phyloP scores from a whole-genome alignment of 1,139 yeast species.

The Fermentozyma sake region DNA sequence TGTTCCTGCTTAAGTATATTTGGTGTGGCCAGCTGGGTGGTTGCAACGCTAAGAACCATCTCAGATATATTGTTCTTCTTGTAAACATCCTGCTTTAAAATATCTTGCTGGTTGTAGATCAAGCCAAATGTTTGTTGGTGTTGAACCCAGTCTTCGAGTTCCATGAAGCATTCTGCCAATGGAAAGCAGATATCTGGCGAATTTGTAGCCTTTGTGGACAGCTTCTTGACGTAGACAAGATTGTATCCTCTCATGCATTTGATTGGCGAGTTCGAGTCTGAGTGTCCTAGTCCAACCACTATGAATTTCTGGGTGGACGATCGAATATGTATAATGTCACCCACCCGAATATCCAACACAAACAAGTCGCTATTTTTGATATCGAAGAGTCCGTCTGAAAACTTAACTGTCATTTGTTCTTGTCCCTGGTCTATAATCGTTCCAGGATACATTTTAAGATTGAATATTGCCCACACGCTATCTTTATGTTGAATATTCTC shows the following conservation, averaged over 20 bases:
- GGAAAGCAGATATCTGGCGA: slow-evolving; percentile 12
- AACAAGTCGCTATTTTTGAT: slow-evolving; percentile 27
- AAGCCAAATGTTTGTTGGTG: slow-evolving; percentile 29
- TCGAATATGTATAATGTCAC: slow-evolving; percentile 24
- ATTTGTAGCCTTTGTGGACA: slow-evolving; percentile 12
- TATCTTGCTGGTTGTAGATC: slow-evolving; percentile 5
- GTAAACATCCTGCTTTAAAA: slow-evolving; percentile 4
- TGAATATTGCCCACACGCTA: slow-evolving; percentile 36
- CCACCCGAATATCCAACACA: slow-evolving; percentile 33
- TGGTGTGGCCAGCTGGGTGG: neutral
- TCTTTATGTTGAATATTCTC: slow-evolving; percentile 14
- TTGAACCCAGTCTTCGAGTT: slow-evolving; percentile 35
- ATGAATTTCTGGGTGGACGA: slow-evolving; percentile 20
- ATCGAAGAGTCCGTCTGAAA: slow-evolving; percentile 27
- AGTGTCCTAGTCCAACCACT: slow-evolving; percentile 41
- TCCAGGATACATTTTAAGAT: slow-evolving; percentile 36
- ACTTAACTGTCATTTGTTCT: slow-evolving; percentile 27
- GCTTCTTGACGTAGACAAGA: slow-evolving; percentile 32
- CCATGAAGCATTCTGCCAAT: slow-evolving; percentile 27
- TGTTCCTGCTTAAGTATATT: neutral
- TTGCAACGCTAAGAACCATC: neutral
- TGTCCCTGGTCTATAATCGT: slow-evolving; percentile 15
- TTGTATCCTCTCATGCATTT: slow-evolving; percentile 60
- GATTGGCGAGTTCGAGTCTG: slow-evolving; percentile 20
- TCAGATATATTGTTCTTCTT: slow-evolving; percentile 1